Evolutionary conservation across 805 yeast genomes (phyloP).

Genomic region (Ascoidea tarda): DNA sequence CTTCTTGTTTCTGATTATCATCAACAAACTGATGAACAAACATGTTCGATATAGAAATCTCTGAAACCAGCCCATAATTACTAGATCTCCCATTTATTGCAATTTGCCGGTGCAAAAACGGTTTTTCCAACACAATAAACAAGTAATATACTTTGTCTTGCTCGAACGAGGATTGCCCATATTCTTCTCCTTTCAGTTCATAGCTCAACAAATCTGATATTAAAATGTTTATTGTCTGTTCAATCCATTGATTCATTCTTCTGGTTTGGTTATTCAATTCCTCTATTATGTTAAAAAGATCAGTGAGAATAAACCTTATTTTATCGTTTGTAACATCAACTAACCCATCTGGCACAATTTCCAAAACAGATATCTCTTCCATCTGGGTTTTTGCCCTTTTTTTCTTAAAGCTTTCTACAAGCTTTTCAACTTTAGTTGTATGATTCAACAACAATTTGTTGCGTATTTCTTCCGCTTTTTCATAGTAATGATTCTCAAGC

Average conservation of each 20-base stretch:
- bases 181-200: constrained; percentile 60
- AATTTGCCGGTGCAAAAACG: constrained; percentile 29
- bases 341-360: constrained; percentile 3
- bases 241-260: constrained; percentile 37
- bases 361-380: not conserved
- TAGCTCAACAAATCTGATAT: constrained; percentile 12
- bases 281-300: constrained; percentile 10
- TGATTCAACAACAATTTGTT: constrained; percentile 32
- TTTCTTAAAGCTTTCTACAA: constrained; percentile 12
- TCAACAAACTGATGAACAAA: not conserved
- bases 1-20: not conserved
- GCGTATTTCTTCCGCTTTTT: constrained; percentile 48
- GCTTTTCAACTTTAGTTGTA: constrained; percentile 20
- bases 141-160: constrained; percentile 59
- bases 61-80: not conserved
- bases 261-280: constrained; percentile 38
- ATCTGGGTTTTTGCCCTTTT: constrained; percentile 15
- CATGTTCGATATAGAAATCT: not conserved
- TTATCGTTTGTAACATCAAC: constrained; percentile 4
- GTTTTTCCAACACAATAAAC: constrained; percentile 36
- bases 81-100: constrained; percentile 18
- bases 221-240: constrained; percentile 26
- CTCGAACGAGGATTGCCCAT: constrained; percentile 53
- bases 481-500: constrained; percentile 39
- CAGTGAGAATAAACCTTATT: constrained; percentile 6